Percentiles rank a stretch among this genome's conserved stretches.
Conservation (phyloP, 345 rosid genomes). For the Corchorus capsularis region DNA sequence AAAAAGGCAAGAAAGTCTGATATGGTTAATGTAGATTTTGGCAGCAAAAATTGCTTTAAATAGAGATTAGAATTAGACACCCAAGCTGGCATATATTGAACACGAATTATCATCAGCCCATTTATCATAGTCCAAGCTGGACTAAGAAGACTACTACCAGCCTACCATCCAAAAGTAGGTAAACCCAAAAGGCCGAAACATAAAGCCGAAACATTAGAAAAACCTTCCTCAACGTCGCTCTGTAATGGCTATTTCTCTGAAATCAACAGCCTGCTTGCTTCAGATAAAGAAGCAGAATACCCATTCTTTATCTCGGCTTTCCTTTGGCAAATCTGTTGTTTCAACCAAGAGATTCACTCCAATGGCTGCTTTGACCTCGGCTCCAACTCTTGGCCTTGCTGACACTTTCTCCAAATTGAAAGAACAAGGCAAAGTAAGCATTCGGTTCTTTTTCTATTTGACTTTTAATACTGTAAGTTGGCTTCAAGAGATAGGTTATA, state of each 20-base stretch:
- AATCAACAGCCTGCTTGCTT: slow-evolving; percentile 28
- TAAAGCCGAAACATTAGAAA: not conserved
- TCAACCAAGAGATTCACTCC: slow-evolving; percentile 41
- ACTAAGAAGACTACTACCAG: too few species aligned
- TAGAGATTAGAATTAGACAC: too few species aligned
- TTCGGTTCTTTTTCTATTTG: not conserved
- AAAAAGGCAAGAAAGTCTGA: too few species aligned
- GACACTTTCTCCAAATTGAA: slow-evolving; percentile 67
- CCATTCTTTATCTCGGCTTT: slow-evolving; percentile 23
- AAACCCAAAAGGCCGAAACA: too few species aligned
- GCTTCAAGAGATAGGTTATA: not conserved
- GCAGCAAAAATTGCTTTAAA: too few species aligned
- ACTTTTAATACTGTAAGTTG: not conserved
- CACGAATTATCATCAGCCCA: too few species aligned
- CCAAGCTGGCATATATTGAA: too few species aligned
- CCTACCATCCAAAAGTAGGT: too few species aligned
- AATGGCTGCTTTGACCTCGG: slow-evolving; percentile 57
- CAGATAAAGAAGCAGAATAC: slow-evolving; percentile 35
- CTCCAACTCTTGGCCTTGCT: slow-evolving; percentile 48
- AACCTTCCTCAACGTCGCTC: not conserved
- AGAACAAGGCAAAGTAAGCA: slow-evolving; percentile 62
- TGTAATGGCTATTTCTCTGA: slow-evolving; percentile 37
- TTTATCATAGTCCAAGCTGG: too few species aligned
- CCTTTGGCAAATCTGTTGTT: slow-evolving; percentile 29
- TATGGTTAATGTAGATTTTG: too few species aligned